phyloP scores from a whole-genome alignment of 148 eudicot genomes.

The Bassia scoparia region DNA sequence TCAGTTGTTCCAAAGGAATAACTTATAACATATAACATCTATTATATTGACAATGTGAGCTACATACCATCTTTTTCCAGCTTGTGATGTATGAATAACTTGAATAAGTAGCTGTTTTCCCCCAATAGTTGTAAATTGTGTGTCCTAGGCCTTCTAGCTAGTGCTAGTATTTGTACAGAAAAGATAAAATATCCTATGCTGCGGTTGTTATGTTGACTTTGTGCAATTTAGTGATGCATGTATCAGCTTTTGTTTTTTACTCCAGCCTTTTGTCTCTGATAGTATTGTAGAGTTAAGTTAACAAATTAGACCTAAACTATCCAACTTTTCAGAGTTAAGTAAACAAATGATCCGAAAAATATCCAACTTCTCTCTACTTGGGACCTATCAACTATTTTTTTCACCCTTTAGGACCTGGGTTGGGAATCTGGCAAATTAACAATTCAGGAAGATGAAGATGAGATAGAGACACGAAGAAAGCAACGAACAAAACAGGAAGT shows the following conservation, averaged over 20 bases:
- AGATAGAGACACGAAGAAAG: too few species aligned
- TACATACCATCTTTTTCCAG: not conserved
- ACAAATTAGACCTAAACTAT: too few species aligned
- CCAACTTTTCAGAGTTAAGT: too few species aligned
- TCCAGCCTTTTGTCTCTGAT: not conserved
- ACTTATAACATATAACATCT: not conserved
- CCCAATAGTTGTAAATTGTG: not conserved
- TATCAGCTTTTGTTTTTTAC: not conserved
- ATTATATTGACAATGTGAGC: not conserved
- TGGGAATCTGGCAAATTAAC: too few species aligned
- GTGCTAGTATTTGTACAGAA: not conserved
- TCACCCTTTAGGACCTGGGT: too few species aligned
- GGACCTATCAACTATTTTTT: too few species aligned
- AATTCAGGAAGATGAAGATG: too few species aligned
- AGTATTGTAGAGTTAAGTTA: too few species aligned
- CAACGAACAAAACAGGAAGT: too few species aligned
- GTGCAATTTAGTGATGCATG: not conserved
- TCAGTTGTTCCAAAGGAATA: not conserved
- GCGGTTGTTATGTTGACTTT: not conserved
- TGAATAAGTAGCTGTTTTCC: not conserved
- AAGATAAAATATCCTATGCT: not conserved
- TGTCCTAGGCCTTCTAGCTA: not conserved
- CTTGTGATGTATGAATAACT: not conserved
- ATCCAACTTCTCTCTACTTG: too few species aligned
- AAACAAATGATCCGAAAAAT: too few species aligned